Base-by-base conservation (phyloP, 164 flowering plant species). In the Annona cherimola region DNA sequence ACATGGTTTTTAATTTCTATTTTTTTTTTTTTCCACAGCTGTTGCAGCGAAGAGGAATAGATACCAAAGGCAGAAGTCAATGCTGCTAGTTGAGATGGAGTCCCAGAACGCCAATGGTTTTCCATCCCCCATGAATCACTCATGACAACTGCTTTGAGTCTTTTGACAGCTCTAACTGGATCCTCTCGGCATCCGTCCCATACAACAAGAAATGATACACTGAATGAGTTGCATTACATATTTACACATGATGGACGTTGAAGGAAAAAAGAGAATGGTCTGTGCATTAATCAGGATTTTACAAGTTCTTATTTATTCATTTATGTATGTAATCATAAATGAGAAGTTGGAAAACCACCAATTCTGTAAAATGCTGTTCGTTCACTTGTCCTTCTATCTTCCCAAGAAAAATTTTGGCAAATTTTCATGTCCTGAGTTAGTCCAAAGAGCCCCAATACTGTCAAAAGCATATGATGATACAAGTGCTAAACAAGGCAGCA, bases 71-170 rank as follows among this genome's bases (percentile, higher is more conserved):
- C 99, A 96, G 76, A 96, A 96, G 74, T 90, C 99, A 0, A 91
- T 95, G 99, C 84, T 88, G 68, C 90, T 93, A 45, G n/a, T n/a
- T n/a, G 99, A 95, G 82, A 87, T 95, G 98, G 97, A 93, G 77
- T 88, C 94, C 69, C 94, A 89, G 76, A 94, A 85, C 63, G 86
- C 89, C 57, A 89, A 91, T 80, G 88, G 92, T 75, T 82, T 89
- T 63, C 88, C 93, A 61, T 73, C 97, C 41, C 86, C 89, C 62
- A 73, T 84, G 65, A 79, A 75, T 74, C 76, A 87, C 59, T 85
- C 72, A 5, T 86, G 70, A 76, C 46, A 2, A 3, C 3, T 43
- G 55, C 26, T n/a, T n/a, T n/a, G n/a, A n/a, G n/a, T n/a, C n/a
- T n/a, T n/a, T n/a, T n/a, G n/a, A n/a, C n/a, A n/a, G n/a, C n/a